Conservation (phyloP, 2,329 filamentous ascomycete species). For the Scedosporium boydii region DNA sequence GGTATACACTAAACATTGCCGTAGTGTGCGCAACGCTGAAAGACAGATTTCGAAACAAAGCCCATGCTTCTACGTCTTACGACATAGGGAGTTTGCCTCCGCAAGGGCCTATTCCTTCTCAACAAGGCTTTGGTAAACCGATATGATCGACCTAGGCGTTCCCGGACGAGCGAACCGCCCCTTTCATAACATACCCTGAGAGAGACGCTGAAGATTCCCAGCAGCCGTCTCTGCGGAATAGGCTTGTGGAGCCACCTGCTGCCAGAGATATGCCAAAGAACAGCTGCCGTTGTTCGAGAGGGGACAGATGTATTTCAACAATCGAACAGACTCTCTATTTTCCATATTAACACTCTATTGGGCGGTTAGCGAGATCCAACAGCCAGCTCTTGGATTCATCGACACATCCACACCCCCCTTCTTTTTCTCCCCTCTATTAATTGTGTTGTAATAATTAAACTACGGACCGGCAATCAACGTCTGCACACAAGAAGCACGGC, state of each 20-base stretch:
- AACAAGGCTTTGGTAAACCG: not conserved
- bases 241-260: too few relatives aligned
- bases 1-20: not conserved
- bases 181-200: not conserved
- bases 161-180: not conserved
- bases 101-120: not conserved
- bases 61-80: not conserved
- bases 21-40: not conserved
- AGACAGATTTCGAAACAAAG: not conserved
- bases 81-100: not conserved
- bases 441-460: not conserved
- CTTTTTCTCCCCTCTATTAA: not conserved
- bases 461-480: not conserved
- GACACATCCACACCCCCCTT: not conserved
- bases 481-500: not conserved
- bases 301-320: not conserved
- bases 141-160: not conserved
- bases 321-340: not conserved
- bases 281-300: not conserved
- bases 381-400: not conserved
- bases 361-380: not conserved
- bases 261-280: not conserved
- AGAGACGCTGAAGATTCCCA: too few relatives aligned
- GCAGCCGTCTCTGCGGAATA: too few relatives aligned
- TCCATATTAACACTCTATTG: conserved; percentile 6